Conservation (phyloP, 176 grass and related monocot genomes). For the Alopecurus myosuroides region DNA sequence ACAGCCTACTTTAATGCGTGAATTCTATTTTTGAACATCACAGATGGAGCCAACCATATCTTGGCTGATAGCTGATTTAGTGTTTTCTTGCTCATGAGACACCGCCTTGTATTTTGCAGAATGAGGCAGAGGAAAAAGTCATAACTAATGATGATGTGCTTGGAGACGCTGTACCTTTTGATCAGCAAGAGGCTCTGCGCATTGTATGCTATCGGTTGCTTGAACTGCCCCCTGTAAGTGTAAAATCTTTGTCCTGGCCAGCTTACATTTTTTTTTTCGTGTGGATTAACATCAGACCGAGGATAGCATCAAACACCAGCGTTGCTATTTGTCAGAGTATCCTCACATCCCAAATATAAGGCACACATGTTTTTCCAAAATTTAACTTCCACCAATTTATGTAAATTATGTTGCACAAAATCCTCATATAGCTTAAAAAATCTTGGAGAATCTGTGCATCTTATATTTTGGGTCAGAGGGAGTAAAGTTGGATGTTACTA, state of each 20-base stretch:
- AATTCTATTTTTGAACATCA: not conserved
- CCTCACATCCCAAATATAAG: not conserved
- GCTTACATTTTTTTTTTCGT: not conserved
- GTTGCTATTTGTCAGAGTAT: not conserved
- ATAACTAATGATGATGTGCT: conserved; percentile 94
- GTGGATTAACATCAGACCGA: not conserved
- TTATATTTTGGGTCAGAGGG: not conserved
- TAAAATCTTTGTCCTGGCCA: not conserved
- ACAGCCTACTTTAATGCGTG: not conserved
- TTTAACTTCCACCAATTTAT: not conserved
- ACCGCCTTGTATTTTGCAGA: conserved; percentile 43
- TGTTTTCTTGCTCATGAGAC: conserved; percentile 8
- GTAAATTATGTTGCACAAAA: not conserved
- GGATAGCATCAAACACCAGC: conserved; percentile 2
- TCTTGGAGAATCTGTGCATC: not conserved
- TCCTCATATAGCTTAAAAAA: not conserved
- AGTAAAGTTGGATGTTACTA: not conserved
- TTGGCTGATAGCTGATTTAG: not conserved
- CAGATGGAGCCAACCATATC: not conserved
- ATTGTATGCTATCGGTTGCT: conserved; percentile 73
- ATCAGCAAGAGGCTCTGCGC: conserved; percentile 78
- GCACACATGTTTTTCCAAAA: not conserved
- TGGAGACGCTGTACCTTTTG: conserved; percentile 72
- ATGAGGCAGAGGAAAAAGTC: conserved; percentile 51
- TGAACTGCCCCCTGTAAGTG: conserved; percentile 73